Conservation (phyloP, 768 basidiomycete species). For the Termitomyces sp. region DNA sequence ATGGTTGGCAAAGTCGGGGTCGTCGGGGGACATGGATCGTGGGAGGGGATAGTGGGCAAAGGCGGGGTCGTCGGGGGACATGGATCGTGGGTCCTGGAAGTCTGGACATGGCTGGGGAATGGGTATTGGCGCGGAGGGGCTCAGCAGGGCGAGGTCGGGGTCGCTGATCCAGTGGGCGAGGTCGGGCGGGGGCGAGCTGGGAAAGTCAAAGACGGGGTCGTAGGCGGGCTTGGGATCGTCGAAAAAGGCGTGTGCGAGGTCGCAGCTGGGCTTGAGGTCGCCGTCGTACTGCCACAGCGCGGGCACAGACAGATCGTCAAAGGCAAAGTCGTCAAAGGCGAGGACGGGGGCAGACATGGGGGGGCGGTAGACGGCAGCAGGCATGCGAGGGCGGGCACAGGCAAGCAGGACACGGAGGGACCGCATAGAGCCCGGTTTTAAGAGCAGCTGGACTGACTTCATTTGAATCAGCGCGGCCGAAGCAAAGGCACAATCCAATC, state of each 20-base stretch:
- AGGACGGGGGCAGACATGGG: constrained; percentile 14
- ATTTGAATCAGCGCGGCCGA: not conserved
- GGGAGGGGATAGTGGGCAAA: constrained; percentile 43
- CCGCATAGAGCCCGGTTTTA: constrained; percentile 27
- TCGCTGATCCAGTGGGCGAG: constrained; percentile 63
- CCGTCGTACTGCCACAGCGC: constrained; percentile 28
- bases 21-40: constrained; percentile 56
- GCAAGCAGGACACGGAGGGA: constrained; percentile 21
- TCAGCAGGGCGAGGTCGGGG: constrained; percentile 20
- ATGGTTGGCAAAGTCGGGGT: constrained; percentile 42
- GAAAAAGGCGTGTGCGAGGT: constrained; percentile 6
- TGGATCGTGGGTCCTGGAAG: constrained; percentile 28
- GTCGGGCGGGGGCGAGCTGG: constrained; percentile 19
- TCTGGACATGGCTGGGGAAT: constrained; percentile 48
- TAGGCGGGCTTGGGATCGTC: not conserved
- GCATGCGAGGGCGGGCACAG: constrained; percentile 29
- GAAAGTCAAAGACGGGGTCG: too few species aligned
- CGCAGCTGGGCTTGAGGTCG: constrained; percentile 35
- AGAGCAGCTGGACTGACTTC: constrained; percentile 27
- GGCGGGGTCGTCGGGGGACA: constrained; percentile 41
- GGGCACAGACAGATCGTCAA: constrained; percentile 25
- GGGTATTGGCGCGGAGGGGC: constrained; percentile 54
- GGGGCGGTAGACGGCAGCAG: constrained; percentile 28
- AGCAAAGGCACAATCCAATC: not conserved
- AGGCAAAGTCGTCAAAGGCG: constrained; percentile 25